phyloP scores from a whole-genome alignment of 495 filamentous ascomycete species.

The Zalerion maritima region DNA sequence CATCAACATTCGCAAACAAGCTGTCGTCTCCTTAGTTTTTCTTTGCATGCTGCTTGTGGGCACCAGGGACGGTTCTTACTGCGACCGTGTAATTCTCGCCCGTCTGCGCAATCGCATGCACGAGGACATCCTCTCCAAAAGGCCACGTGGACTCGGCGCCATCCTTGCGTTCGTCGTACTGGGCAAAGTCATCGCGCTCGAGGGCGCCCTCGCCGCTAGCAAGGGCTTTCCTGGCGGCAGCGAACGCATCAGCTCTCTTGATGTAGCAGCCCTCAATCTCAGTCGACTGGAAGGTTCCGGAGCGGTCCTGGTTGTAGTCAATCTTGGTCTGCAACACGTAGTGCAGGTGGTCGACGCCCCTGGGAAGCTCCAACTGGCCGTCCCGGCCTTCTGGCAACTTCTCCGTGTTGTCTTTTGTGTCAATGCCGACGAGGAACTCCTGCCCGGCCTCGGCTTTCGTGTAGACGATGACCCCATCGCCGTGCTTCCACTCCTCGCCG shows the following conservation, averaged over 20 bases:
- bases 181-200: conserved; percentile 17
- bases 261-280: conserved; percentile 26
- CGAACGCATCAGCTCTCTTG: conserved; percentile 14
- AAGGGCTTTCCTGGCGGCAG: conserved; percentile 15
- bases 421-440: conserved; percentile 22
- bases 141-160: conserved; percentile 19
- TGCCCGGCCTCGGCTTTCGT: conserved; percentile 18
- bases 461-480: conserved; percentile 21
- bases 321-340: conserved; percentile 28
- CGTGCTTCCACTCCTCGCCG: conserved; percentile 23
- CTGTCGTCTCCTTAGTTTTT: conserved; percentile 3
- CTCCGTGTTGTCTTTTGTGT: conserved; percentile 22
- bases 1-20: no score
- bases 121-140: conserved; percentile 28
- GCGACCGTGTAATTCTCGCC: conserved; percentile 26
- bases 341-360: conserved; percentile 16
- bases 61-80: conserved; percentile 14
- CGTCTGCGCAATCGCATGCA: conserved; percentile 25
- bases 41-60: conserved; percentile 10
- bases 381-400: conserved; percentile 9
- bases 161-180: conserved; percentile 26
- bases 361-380: conserved; percentile 12
- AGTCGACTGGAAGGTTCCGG: conserved; percentile 16
- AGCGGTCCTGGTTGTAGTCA: conserved; percentile 22
- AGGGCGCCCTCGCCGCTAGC: background rate